Evolutionary conservation across 306 rosid genomes (phyloP).

Genomic region (Astragalus membranaceus): DNA sequence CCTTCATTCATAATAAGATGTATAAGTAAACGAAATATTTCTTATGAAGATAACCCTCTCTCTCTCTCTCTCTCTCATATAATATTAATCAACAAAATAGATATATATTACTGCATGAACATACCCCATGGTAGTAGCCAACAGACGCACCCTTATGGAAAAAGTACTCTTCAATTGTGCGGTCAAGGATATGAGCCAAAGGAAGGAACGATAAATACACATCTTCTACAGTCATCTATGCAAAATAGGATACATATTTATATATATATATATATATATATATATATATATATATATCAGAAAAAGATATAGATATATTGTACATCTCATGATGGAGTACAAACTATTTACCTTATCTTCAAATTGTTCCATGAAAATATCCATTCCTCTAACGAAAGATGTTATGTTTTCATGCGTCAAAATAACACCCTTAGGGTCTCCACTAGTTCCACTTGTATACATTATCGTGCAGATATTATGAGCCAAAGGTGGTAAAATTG

Average conservation of each 20-base stretch:
- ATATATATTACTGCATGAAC: slow-evolving; percentile 4
- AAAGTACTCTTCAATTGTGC: slow-evolving; percentile 72
- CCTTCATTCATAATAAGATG: slow-evolving; percentile 33
- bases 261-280: too few relatives aligned
- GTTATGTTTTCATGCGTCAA: slow-evolving; percentile 62
- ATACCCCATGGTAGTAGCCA: slow-evolving; percentile 93
- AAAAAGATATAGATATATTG: too few relatives aligned
- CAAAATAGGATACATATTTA: not conserved
- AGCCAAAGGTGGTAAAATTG: slow-evolving; percentile 44
- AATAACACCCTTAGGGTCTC: slow-evolving; percentile 83
- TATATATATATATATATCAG: too few relatives aligned
- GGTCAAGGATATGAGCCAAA: slow-evolving; percentile 80
- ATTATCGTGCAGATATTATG: slow-evolving; percentile 53
- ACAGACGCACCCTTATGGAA: slow-evolving; percentile 76
- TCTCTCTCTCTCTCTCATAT: not conserved
- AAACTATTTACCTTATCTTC: slow-evolving; percentile 62
- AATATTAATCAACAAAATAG: not conserved
- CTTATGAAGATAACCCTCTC: too few relatives aligned
- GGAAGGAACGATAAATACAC: slow-evolving; percentile 88
- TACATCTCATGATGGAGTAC: too few relatives aligned
- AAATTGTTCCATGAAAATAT: slow-evolving; percentile 69
- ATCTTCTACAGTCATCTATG: slow-evolving; percentile 70
- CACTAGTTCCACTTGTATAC: slow-evolving; percentile 93
- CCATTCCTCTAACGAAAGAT: slow-evolving; percentile 56
- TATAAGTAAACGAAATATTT: too few relatives aligned